Base-by-base conservation (phyloP, 495 filamentous ascomycete genomes). In the Penicillium desertorum region DNA sequence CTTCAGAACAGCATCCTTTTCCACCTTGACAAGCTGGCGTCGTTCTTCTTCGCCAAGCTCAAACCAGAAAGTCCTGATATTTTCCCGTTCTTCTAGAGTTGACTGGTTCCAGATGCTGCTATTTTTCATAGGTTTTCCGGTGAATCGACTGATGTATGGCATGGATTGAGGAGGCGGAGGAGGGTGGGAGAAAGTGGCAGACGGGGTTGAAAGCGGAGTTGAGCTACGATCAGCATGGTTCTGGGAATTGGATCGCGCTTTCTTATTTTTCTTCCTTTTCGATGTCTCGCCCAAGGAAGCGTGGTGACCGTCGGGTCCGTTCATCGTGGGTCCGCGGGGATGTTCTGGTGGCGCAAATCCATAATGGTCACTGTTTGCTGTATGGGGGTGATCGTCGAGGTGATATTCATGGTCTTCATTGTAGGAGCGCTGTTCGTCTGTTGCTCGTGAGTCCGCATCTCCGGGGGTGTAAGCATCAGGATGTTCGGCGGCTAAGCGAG, bases 41-140 rank as follows among this genome's bases (percentile, higher is more conserved):
- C 94, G 86, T 57, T 99, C 93, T 44, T 92, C 88, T 70, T 99
- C 95, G 56, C 91, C 90, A 25, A 99, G 74, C n/a, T 91, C 92
- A 34, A 99, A 81, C 94, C 94, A 99, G 74, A 98, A 99, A 54
- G 96, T 90, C 65, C 96, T 95, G 68, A 99, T 99, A 59, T 94
- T 87, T 70, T 97, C 91, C 14, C 94, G 87, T 71, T 99, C 94
- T 70, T 98, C 91, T 54, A 88, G 82, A 5, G 87, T 92, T 32
- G 89, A 92, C 6, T 92, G 97, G 65, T 98, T 96, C 94, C 94
- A 99, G 71, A 98, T 96, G 41, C 68, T 75, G 70, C 88, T 90
- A 61, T 94, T 90, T 67, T 87, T 89, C 32, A 67, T 60, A 27
- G 70, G 67, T 50, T 71, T 74, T 32, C 69, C 51, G 55, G 71